These are phyloP conservation scores for Sporothrix protearum DNA, from an alignment of 2,329 filamentous ascomycete genomes.

Conservation along the genomic window DNA sequence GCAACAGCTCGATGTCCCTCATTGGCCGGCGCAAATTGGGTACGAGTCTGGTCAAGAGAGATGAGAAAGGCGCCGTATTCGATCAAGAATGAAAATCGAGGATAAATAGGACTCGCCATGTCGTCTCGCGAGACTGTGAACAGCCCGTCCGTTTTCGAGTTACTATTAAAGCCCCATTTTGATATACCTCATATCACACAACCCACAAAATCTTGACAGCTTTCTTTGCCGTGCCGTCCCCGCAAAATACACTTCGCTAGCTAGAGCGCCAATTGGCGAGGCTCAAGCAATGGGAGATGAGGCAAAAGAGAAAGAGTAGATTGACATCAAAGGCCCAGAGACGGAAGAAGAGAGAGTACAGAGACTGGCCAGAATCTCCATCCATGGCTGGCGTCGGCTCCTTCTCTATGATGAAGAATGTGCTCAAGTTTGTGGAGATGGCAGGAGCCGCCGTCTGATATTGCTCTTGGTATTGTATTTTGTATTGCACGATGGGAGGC, in stretches of 20 bases:
- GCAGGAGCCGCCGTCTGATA: neutral
- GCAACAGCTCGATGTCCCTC: neutral
- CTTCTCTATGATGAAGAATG: neutral
- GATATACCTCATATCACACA: neutral
- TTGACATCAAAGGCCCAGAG: neutral
- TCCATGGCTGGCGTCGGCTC: neutral
- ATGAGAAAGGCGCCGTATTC: no score
- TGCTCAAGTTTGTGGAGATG: neutral
- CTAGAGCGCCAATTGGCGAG: neutral
- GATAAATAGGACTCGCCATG: no score
- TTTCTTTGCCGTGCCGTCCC: neutral
- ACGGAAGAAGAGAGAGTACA: neutral
- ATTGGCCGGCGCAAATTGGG: neutral
- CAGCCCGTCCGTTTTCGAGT: neutral
- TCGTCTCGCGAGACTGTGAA: no score
- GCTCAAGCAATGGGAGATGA: neutral
- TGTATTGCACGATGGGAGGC: neutral
- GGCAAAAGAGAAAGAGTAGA: neutral
- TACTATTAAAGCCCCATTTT: neutral
- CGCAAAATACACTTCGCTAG: constrained; percentile 1
- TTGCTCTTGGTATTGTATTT: neutral
- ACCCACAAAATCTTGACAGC: neutral
- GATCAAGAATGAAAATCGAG: no score
- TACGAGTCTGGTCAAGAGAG: no score
- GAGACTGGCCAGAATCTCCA: neutral